These are phyloP conservation scores for Prototheca cutis DNA, from an alignment of 163 green algal species.

Conservation along the genomic window DNA sequence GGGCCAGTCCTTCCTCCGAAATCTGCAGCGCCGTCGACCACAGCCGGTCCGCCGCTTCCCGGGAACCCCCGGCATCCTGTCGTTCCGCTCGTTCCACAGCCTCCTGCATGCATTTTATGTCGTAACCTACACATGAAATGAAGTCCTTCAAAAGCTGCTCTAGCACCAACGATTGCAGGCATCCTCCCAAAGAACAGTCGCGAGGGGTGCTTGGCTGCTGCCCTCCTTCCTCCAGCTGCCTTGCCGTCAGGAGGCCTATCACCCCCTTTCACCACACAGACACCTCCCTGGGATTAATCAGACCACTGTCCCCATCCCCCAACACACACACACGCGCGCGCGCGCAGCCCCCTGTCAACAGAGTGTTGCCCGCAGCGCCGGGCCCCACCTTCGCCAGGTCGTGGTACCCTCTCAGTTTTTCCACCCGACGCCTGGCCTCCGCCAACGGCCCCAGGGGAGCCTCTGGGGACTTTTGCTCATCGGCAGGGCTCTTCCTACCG, in stretches of 20 bases:
- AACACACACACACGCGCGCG: neutral
- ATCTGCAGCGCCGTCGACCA: slow-evolving; percentile 24
- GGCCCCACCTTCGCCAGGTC: slow-evolving; percentile 42
- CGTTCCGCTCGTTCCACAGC: slow-evolving; percentile 23
- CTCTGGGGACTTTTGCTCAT: neutral
- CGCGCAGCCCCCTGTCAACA: neutral
- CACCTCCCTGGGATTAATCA: too few relatives aligned
- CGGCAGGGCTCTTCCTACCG: neutral
- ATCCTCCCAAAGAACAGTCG: neutral
- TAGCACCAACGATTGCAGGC: neutral
- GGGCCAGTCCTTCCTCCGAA: slow-evolving; percentile 24
- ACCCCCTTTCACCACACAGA: too few relatives aligned
- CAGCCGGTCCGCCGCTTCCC: slow-evolving; percentile 1
- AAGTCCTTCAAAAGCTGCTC: neutral
- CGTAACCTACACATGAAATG: neutral
- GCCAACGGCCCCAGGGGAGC: neutral
- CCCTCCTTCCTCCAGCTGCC: too few relatives aligned
- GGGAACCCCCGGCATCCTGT: slow-evolving; percentile 10
- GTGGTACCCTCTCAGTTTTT: slow-evolving; percentile 43
- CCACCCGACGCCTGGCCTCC: neutral
- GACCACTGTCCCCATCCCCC: too few relatives aligned
- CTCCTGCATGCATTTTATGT: slow-evolving; percentile 8
- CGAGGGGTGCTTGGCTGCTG: too few relatives aligned
- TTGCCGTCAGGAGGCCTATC: too few relatives aligned
- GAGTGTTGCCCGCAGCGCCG: neutral